Base-by-base conservation (phyloP, 106 monocot species). In the Dendrobium catenatum region DNA sequence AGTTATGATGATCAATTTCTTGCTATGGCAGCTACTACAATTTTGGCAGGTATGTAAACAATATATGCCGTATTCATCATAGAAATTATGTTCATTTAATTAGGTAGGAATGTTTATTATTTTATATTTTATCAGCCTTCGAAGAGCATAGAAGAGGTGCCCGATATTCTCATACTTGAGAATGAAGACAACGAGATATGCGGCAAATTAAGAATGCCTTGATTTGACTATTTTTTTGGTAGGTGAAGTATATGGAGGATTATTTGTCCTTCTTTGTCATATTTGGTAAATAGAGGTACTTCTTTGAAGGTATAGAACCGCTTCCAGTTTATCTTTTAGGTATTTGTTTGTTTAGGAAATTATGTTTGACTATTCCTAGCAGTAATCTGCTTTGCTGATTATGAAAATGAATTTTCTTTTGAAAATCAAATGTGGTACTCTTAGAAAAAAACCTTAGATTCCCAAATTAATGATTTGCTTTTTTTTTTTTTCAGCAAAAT, bases 1-100 rank as follows among this genome's bases (percentile, higher is more conserved):
- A 44, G 85, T 95, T 79, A 93, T 99, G 98, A 87, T 99, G 41
- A 41, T 93, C 59, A 86, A 98, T 83, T 98, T 88, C 82, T 55
- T 94, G 61, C 79, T 98, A 5, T 93, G 89, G 97, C 81, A 79
- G 29, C 78, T 99, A 9, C 70, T 97, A 44, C 87, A 94, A 86
- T 37, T 88, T 16, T 87, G 84, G 61, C 94, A 94, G 94, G 97
- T 97, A 78, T 9, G 54, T 41, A 11, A 20, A 61, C 19, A 59
- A 16, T n/a, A 29, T 77, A 31, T 77, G 9, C 11, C 18, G 6
- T 20, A 44, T 44, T 42, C 22, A 18, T n/a, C 42, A 44, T 24
- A n/a, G 18, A 41, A 80, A 80, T 47, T 22, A 37, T 42, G 42
- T n/a, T 49, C 79, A 33, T 19, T 59, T 5, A 72, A 29, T 49